These are phyloP conservation scores for Hydrangea macrophylla DNA, from an alignment of 148 eudicot species.

Conservation along the genomic window DNA sequence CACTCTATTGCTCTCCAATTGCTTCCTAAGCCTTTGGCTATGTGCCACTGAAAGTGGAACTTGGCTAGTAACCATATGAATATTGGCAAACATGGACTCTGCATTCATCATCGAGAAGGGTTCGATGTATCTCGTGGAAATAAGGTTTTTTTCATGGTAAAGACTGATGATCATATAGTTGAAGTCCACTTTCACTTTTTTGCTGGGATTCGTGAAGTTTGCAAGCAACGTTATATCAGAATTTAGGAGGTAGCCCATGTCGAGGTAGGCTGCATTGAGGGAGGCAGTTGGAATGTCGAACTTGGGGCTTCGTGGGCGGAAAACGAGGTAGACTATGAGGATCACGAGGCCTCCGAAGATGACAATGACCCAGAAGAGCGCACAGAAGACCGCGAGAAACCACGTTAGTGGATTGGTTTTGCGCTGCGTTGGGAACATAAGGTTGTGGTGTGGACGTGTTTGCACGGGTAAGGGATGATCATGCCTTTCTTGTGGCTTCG, in stretches of 20 bases:
- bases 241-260: constrained; percentile 69
- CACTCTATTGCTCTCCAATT: constrained; percentile 51
- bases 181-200: constrained; percentile 62
- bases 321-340: constrained; percentile 68
- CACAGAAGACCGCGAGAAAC: constrained; percentile 64
- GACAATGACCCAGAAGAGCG: constrained; percentile 67
- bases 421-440: constrained; percentile 25
- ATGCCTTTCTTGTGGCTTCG: not conserved
- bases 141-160: constrained; percentile 34
- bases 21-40: constrained; percentile 36
- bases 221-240: constrained; percentile 65
- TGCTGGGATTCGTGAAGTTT: constrained; percentile 79
- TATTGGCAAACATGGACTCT: constrained; percentile 39
- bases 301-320: constrained; percentile 65
- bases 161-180: constrained; percentile 48
- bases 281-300: constrained; percentile 60
- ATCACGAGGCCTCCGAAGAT: constrained; percentile 69
- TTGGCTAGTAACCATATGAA: constrained; percentile 70
- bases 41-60: constrained; percentile 50
- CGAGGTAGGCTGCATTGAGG: constrained; percentile 78
- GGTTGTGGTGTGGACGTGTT: not conserved
- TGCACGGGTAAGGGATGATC: not conserved
- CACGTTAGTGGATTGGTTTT: constrained; percentile 61
- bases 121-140: constrained; percentile 53
- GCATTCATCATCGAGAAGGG: constrained; percentile 50